A percentile compares a stretch with the other conserved stretches of the same genome.
These are phyloP conservation scores for Kernera saxatilis DNA, from an alignment of 345 rosid species.

Conservation along the genomic window DNA sequence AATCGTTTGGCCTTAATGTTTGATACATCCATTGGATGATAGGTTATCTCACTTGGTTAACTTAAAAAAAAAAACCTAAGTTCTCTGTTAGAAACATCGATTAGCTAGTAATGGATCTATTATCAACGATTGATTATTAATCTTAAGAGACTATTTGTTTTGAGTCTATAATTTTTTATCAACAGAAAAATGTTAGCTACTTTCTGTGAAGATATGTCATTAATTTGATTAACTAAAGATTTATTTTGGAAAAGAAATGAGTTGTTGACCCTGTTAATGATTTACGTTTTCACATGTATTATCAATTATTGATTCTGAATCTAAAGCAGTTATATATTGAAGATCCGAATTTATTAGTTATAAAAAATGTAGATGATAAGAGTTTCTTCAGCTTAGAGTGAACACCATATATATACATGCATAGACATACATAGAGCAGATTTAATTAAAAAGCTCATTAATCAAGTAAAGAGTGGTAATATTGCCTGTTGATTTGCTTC, in stretches of 20 bases:
- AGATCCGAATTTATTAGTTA: not conserved
- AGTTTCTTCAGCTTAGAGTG: slow-evolving; percentile 1
- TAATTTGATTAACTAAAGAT: not conserved
- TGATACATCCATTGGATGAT: not conserved
- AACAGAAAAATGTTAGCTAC: not conserved
- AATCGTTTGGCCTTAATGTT: not conserved
- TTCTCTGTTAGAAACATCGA: not conserved
- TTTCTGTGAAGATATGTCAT: not conserved
- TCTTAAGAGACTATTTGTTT: not conserved
- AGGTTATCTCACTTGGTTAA: not conserved
- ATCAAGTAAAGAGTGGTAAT: slow-evolving; percentile 18
- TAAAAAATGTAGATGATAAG: not conserved
- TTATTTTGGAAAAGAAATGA: not conserved
- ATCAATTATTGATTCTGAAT: not conserved
- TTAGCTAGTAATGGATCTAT: not conserved
- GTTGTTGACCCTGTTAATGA: not conserved
- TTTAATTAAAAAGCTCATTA: not conserved
- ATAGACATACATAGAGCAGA: not conserved
- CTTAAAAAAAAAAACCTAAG: not conserved
- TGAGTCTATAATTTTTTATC: not conserved
- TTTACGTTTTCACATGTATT: not conserved
- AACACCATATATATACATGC: not conserved
- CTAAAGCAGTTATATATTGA: not conserved
- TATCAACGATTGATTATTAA: not conserved
- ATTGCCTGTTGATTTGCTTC: slow-evolving; percentile 8